Base-by-base conservation (phyloP, 106 monocot species). In the Dendrobium catenatum region DNA sequence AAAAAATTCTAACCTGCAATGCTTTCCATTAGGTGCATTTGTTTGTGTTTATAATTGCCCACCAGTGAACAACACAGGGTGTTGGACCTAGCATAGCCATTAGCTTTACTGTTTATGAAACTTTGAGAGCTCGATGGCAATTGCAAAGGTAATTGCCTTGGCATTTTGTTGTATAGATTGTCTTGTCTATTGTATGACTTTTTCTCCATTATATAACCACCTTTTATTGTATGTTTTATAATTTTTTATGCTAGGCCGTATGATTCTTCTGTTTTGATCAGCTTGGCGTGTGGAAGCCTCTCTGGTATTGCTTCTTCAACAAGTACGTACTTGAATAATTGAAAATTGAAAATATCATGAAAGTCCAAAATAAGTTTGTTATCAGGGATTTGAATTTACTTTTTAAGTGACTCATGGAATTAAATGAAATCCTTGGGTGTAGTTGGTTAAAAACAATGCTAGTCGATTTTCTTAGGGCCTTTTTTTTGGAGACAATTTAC, bases 271-370 rank as follows among this genome's bases (percentile, higher is more conserved):
- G 81, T 81, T 16, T 55, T 92, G 20, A 81, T 96, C 55, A 92
- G 92, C 80, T 88, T 96, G 82, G 89, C 88, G 68, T 94, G 92
- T 81, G 96, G 96, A 79, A 90, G 94, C 49, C 49, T 92, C 48
- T 96, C 96, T 51, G 96, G 96, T n/a, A 86, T 96, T 83, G 90
- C 92, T 66, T 96, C 96, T 42, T 96, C 96, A 55, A 92, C 94
- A 80, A 85, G 96, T 96, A 85, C 56, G 56, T 56, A 56, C 15
- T 56, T 56, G 56, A 56, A 56, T 56, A 56, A 15, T 19, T 11
- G 3, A 11, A 4, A 84, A 29, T 84, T 11, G 13, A 56, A 56
- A 11, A 56, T 56, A 56, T 19, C 15, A 56, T 56, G 56, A 11
- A 56, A 17, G 56, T 19, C 19, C 56, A 56, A 55, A 55, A 56